These are phyloP conservation scores for Telfairia occidentalis DNA, from an alignment of 331 rosid species.

Conservation along the genomic window DNA sequence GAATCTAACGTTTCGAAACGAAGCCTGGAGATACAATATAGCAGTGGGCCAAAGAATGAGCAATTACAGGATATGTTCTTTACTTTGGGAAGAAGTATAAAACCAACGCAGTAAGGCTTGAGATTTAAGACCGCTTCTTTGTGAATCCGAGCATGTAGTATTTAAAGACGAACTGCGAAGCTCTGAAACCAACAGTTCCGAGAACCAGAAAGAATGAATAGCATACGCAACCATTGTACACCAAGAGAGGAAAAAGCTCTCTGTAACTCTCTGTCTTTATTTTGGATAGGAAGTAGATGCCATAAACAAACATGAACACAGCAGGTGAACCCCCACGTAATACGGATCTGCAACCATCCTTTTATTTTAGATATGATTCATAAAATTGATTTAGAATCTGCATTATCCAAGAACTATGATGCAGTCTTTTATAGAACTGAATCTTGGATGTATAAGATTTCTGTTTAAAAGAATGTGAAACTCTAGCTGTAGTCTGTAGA, in stretches of 20 bases:
- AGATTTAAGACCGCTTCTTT: not conserved
- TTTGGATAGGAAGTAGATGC: slow-evolving; percentile 1
- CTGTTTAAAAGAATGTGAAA: no score
- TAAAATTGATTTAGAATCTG: no score
- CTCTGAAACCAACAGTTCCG: not conserved
- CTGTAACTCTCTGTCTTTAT: not conserved
- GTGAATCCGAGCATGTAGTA: not conserved
- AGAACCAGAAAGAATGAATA: slow-evolving; percentile 9
- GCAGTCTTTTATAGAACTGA: no score
- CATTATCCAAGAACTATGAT: no score
- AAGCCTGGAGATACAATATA: no score
- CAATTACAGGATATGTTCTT: not conserved
- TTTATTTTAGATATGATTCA: not conserved
- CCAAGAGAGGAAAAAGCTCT: not conserved
- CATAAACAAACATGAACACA: slow-evolving; percentile 3
- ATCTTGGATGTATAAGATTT: no score
- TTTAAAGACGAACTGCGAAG: not conserved
- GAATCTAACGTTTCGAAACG: no score
- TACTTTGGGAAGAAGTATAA: no score
- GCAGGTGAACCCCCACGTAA: slow-evolving; percentile 14
- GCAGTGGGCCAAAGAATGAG: not conserved
- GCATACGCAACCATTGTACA: slow-evolving; percentile 1
- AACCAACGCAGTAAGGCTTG: no score
- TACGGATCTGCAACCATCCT: not conserved
- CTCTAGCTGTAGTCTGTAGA: no score